Conservation (phyloP, 345 rosid genomes). For the Hibiscus mutabilis region DNA sequence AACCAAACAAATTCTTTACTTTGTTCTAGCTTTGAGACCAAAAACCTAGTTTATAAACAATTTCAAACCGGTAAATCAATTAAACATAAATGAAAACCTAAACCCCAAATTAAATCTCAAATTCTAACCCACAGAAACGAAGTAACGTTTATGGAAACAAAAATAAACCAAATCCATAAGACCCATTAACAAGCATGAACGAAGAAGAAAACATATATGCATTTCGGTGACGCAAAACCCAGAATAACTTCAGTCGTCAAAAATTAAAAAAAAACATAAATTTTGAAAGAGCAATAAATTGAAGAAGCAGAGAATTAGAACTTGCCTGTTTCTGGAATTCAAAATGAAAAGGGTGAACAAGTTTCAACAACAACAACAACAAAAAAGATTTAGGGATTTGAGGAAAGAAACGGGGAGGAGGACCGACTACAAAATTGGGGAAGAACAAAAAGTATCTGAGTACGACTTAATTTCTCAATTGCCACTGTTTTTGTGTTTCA, state of each 20-base stretch:
- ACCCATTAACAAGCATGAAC: neutral
- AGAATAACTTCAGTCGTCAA: neutral
- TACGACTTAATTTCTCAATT: slow-evolving; percentile 1
- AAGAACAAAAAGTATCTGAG: neutral
- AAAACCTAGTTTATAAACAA: neutral
- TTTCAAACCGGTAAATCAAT: neutral
- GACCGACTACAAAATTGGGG: neutral
- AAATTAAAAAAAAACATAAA: neutral
- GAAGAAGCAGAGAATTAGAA: neutral
- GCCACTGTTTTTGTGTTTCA: slow-evolving; percentile 5
- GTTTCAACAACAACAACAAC: neutral
- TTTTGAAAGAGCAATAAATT: neutral
- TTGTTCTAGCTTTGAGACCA: neutral
- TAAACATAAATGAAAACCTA: neutral
- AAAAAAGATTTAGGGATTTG: neutral
- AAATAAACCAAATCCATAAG: neutral
- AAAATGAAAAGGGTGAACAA: neutral
- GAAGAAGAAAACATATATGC: neutral
- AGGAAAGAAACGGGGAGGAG: neutral
- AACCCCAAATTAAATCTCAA: neutral
- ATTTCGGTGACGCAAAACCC: neutral
- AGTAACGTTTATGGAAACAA: neutral
- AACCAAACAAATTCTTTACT: neutral
- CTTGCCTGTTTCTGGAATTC: slow-evolving; percentile 4
- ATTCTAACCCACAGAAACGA: neutral